These are phyloP conservation scores for Coriolopsis trogii DNA, from an alignment of 1,284 basidiomycete genomes.

Conservation along the genomic window DNA sequence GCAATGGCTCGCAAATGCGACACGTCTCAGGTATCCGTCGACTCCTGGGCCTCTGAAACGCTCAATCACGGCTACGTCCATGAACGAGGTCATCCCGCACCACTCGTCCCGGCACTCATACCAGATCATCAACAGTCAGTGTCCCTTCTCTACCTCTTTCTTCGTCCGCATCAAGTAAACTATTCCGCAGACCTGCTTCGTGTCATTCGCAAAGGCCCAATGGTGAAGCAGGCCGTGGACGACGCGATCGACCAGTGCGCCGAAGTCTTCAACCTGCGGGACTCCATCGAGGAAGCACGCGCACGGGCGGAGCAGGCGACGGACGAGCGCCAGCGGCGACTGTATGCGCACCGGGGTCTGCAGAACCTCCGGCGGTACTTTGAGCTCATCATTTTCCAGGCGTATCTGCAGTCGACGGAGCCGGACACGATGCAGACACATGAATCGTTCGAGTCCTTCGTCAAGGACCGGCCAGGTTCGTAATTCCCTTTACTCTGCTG, in stretches of 20 bases:
- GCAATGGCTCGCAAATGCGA: constrained; percentile 72
- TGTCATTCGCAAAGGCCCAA: constrained; percentile 89
- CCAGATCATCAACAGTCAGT: constrained; percentile 78
- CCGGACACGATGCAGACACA: constrained; percentile 82
- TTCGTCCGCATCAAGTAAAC: too few relatives aligned
- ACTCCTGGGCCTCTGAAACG: constrained; percentile 37
- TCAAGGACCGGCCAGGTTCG: constrained; percentile 80
- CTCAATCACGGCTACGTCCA: constrained; percentile 45
- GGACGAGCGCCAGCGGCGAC: constrained; percentile 70
- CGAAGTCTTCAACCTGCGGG: constrained; percentile 83
- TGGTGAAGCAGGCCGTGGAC: constrained; percentile 89
- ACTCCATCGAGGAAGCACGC: constrained; percentile 87
- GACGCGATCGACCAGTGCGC: constrained; percentile 90
- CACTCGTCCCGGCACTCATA: constrained; percentile 65
- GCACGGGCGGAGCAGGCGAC: constrained; percentile 75
- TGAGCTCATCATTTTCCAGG: constrained; percentile 91
- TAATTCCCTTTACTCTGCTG: constrained; percentile 1
- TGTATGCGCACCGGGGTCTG: constrained; percentile 74
- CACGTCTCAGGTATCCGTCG: constrained; percentile 33
- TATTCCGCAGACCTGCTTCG: constrained; percentile 74
- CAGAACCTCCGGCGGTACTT: constrained; percentile 88
- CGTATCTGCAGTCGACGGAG: constrained; percentile 86
- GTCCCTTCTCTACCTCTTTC: neutral
- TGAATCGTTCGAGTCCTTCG: constrained; percentile 80
- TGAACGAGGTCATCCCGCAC: constrained; percentile 29